A percentile compares a stretch with the other conserved stretches of the same genome.
Evolutionary conservation across 2,329 filamentous ascomycete species (phyloP).

Genomic region (Dactylellina sp.): DNA sequence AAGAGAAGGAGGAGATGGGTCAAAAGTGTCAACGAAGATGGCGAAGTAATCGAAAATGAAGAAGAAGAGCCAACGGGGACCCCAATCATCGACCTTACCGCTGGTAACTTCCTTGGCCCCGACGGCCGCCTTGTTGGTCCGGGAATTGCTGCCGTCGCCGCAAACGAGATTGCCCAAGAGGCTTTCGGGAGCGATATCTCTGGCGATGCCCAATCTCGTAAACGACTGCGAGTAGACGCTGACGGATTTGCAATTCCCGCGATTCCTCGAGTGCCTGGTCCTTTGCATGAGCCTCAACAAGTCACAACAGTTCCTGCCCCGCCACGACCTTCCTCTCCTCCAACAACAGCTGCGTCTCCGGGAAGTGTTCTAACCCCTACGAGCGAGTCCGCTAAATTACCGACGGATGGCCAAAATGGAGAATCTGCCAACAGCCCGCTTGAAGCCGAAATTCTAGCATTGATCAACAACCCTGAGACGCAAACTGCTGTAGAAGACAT

Average conservation of each 20-base stretch:
- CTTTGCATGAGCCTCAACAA: constrained; percentile 6
- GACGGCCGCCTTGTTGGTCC: constrained; percentile 29
- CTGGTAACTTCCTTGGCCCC: constrained; percentile 39
- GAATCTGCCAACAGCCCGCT: constrained; percentile 69
- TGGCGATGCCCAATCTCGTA: constrained; percentile 11
- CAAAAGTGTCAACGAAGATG: constrained; percentile 61
- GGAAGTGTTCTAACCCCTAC: constrained; percentile 58
- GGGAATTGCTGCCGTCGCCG: constrained; percentile 44
- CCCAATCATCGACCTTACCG: constrained; percentile 56
- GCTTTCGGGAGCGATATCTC: constrained; percentile 3
- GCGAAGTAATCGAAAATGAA: constrained; percentile 62
- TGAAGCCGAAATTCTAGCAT: constrained; percentile 76
- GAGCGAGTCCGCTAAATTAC: constrained; percentile 59
- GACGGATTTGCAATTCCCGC: constrained; percentile 74
- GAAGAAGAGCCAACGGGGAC: constrained; percentile 60
- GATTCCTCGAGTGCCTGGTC: constrained; percentile 62
- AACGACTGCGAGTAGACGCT: constrained; percentile 68
- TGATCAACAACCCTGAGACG: constrained; percentile 73
- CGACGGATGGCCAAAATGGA: constrained; percentile 66
- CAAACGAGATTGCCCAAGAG: constrained; percentile 29
- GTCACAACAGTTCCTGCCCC: constrained; percentile 38
- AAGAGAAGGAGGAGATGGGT: constrained; percentile 63
- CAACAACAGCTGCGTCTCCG: constrained; percentile 30
- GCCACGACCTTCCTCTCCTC: constrained; percentile 33
- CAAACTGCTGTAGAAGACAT: constrained; percentile 72